phyloP scores from a whole-genome alignment of 2,329 filamentous ascomycete species.

The Botrytis galanthina region DNA sequence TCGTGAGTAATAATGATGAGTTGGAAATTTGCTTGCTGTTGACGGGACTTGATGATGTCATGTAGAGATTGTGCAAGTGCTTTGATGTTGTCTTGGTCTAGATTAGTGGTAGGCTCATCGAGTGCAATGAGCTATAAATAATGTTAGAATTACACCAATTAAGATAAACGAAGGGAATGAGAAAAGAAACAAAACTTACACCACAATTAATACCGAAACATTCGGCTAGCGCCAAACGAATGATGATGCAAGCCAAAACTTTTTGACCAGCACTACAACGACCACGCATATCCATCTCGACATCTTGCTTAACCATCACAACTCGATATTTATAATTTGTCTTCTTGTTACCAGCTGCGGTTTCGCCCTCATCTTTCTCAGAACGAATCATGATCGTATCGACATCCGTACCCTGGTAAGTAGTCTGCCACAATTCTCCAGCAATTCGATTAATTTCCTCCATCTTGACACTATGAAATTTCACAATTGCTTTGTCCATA shows the following conservation, averaged over 20 bases:
- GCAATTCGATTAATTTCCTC: slow-evolving; percentile 95
- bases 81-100: slow-evolving; percentile 92
- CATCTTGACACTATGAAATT: slow-evolving; percentile 95
- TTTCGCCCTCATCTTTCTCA: slow-evolving; percentile 73
- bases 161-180: neutral
- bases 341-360: slow-evolving; percentile 46
- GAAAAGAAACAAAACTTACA: slow-evolving; percentile 34
- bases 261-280: slow-evolving; percentile 96
- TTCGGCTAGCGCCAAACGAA: slow-evolving; percentile 91
- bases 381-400: slow-evolving; percentile 95
- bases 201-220: slow-evolving; percentile 96
- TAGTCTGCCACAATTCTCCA: slow-evolving; percentile 93
- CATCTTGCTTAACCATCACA: slow-evolving; percentile 95
- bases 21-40: slow-evolving; percentile 91
- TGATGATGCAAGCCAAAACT: slow-evolving; percentile 94
- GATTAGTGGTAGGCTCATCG: slow-evolving; percentile 95
- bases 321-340: slow-evolving; percentile 95
- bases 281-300: slow-evolving; percentile 99
- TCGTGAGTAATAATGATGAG: slow-evolving; percentile 98
- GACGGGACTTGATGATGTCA: slow-evolving; percentile 79
- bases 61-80: slow-evolving; percentile 82
- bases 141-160: slow-evolving; percentile 12
- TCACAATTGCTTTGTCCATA: slow-evolving; percentile 95
- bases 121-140: slow-evolving; percentile 72
- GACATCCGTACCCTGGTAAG: slow-evolving; percentile 95